Evolutionary conservation across 1,284 basidiomycete species (phyloP).

Genomic region (Tetrapyrgos nigripes): DNA sequence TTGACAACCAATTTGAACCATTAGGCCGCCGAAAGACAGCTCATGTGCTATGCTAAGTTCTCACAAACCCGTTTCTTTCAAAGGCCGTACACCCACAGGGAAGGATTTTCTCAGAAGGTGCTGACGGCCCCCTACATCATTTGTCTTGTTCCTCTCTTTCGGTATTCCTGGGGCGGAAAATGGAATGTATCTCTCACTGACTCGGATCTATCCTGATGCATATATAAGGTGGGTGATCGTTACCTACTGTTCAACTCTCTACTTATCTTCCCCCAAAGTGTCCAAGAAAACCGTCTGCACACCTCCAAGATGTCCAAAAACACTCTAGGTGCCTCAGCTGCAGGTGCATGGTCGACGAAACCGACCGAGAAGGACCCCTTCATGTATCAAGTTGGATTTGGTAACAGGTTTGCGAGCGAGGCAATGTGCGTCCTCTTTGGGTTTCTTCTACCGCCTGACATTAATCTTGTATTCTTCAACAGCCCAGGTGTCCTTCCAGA

Average conservation of each 20-base stretch:
- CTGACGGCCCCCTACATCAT: neutral
- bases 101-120: neutral
- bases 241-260: neutral
- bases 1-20: no score
- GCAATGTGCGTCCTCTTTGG: constrained; percentile 47
- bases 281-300: neutral
- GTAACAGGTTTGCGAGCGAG: constrained; percentile 58
- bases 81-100: neutral
- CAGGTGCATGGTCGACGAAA: constrained; percentile 44
- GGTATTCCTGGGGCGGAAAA: neutral
- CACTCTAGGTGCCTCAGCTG: constrained; percentile 45
- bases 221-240: neutral
- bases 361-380: constrained; percentile 57
- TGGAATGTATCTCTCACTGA: neutral
- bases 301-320: constrained; percentile 1
- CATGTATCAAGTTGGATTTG: constrained; percentile 61
- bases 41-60: neutral
- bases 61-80: neutral
- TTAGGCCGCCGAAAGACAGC: neutral
- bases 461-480: constrained; percentile 2
- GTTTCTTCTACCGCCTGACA: neutral
- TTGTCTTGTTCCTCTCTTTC: neutral
- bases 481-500: constrained; percentile 60
- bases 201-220: neutral
- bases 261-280: neutral